Evolutionary conservation across 2,329 filamentous ascomycete species (phyloP).

Genomic region (Trichoderma endophyticum): DNA sequence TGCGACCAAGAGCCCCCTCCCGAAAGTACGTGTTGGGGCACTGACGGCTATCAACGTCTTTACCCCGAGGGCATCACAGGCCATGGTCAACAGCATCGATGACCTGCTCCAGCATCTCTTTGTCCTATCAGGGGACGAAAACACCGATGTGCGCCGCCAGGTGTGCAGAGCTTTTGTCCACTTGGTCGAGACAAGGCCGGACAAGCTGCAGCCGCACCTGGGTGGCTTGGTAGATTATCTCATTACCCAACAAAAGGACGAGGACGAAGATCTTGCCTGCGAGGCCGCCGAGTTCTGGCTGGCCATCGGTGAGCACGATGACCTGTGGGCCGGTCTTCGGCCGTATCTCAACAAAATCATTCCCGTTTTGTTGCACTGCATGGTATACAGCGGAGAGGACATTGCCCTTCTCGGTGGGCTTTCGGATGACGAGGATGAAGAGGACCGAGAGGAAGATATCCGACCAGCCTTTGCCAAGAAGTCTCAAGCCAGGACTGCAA

Average conservation of each 20-base stretch:
- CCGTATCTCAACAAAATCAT: conserved; percentile 83
- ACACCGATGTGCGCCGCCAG: conserved; percentile 80
- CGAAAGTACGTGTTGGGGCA: conserved; percentile 76
- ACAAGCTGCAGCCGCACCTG: conserved; percentile 87
- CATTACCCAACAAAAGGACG: conserved; percentile 79
- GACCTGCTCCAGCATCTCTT: conserved; percentile 80
- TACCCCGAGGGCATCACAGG: conserved; percentile 77
- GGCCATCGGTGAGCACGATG: conserved; percentile 81
- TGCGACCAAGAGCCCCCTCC: conserved; percentile 71
- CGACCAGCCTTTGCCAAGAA: conserved; percentile 86
- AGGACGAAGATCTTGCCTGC: conserved; percentile 85
- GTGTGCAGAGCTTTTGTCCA: conserved; percentile 93
- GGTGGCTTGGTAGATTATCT: conserved; percentile 89
- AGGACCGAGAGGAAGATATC: conserved; percentile 87
- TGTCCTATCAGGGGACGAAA: conserved; percentile 70
- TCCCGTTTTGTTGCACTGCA: conserved; percentile 85
- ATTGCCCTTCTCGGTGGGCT: conserved; percentile 80
- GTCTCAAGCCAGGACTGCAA: conserved; percentile 55
- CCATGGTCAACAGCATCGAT: conserved; percentile 77
- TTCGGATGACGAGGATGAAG: conserved; percentile 84
- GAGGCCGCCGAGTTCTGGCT: conserved; percentile 99
- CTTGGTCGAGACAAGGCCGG: conserved; percentile 83
- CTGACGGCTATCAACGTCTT: conserved; percentile 89
- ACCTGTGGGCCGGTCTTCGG: conserved; percentile 70
- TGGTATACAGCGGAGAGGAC: conserved; percentile 95